Base-by-base conservation (phyloP, 352 stramenopile genomes). In the Phytophthora syringae region DNA sequence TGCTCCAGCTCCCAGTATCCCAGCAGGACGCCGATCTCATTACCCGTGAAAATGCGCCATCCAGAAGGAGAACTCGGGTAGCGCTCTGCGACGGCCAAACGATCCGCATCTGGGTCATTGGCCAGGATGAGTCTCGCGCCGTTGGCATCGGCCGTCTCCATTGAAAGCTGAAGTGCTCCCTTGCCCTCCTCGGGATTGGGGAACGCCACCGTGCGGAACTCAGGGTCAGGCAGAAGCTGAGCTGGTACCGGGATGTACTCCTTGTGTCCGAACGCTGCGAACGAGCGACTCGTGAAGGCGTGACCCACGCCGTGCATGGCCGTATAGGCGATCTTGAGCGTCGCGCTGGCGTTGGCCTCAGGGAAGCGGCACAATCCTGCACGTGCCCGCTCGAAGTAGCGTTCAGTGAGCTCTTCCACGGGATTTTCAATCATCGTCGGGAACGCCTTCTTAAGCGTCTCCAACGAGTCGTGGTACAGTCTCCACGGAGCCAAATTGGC, bases 61-160 rank as follows among this genome's bases (percentile, higher is more conserved):
- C 89, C 74, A 53, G 89, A 85, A 10, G 48, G 22, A 16, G 71
- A 73, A 27, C 64, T 82, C 20, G 83, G 61, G 60, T 95, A 74
- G 13, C 77, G 82, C 66, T 99, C 97, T 0, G 97, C 97, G 13
- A 99, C 95, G 22, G 97, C 97, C 16, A 99, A 77, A 30, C 98
- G 90, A 86, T 99, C 98, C 2, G 97, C 98, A 81, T 99, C 97
- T 0, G 98, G 98, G 78, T 99, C 98, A 70, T 99, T 99, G 12
- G 97, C 97, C 22, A 99, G 67, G 21, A 99, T 96, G 44, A 99
- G 71, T 5, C 87, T 76, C 42, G 82, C 79, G 67, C 72, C 79
- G 34, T 74, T 75, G 40, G 86, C 72, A 21, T 92, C 77, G 3
- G 97, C 94, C 60, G 91, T 93, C 30, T 88, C 73, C 70, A 98